Evolutionary conservation across 805 yeast species (phyloP), one percentile per base, ranked within the genome.

Genomic region (Citeromyces matritensis): DNA sequence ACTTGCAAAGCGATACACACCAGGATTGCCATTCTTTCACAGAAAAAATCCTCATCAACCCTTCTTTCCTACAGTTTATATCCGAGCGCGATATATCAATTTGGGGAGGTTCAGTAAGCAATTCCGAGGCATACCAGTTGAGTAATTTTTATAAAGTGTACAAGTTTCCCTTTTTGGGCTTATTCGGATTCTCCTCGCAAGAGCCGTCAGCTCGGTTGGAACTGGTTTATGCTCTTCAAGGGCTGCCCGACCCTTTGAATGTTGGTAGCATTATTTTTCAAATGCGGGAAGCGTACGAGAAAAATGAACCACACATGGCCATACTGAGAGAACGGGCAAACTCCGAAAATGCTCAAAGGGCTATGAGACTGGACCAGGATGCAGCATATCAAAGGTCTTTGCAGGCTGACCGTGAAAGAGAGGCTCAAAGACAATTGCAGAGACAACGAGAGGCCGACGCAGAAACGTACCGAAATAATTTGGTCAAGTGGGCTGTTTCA

Each of bases 71-170:
- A 9, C 49, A 58, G 24, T 58, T 63, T 42, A 45, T 72, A 33
- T 54, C 53, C 13, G 64, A 66, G 13, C 65, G 63, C 30, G 65
- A 80, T 29, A 48, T 76, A 2, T 40, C 82, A 3, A 53, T 82
- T 2, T 88, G 97, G 97, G 94, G 86, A 27, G 95, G 95, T 6
- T 77, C 82, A 45, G 69, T 79, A 15, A 65, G 68, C n/a, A 73
- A 73, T 35, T 71, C 85, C 13, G 97, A 88, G 49, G 82, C 88
- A 1, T 74, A 70, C 45, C 94, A 83, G 42, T 74, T 84, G 10
- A 79, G 94, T 0, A 75, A 79, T 44, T 72, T 77, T 25, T 64
- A 86, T 37, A 67, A 69, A 35, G 76, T 77, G 26, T 65, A 83
- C 13, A 66, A 69, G 39, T 74, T 76, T 44, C 98, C 98, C n/a